Evolutionary conservation across 164 flowering plant species (phyloP), one percentile per base, ranked within the genome.

Genomic region (Umbellularia californica): DNA sequence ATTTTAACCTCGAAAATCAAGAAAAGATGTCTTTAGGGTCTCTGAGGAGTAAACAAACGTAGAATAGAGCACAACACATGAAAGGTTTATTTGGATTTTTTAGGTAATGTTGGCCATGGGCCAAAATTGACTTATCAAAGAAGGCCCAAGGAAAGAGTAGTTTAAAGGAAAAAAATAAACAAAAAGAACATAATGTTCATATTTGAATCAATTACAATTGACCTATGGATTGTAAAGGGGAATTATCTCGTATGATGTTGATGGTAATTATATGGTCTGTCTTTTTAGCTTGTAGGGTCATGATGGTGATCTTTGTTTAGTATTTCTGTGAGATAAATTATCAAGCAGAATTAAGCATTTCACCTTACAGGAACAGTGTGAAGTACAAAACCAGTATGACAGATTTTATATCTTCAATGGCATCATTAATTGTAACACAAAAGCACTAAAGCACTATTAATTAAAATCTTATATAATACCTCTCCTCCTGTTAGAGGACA

Each of bases 401-500:
- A 41, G 47, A 41, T 41, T 41, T 7, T 41, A 41, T 41, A 41
- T 7, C 47, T 41, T 41, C 47, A 41, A 25, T 25, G 27, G 33
- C 47, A 17, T 19, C 47, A 67, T 0, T 28, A 33, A 70, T 28
- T 50, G 28, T 20, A 30, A 68, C 50, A 5, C 68, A 73, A 73
- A 24, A 66, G 71, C 41, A n/a, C n/a, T n/a, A n/a, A n/a, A n/a
- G n/a, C n/a, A 41, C 47, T 9, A 25, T 5, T 25, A 24, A 13
- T 25, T 35, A 22, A 30, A 68, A 24, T 50, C 47, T 22, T 15
- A 50, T 13, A 71, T 13, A 71, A 27, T 88, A 95, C 99, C 98
- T 95, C 99, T 69, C 99, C 99, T 2, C 98, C 99, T 70, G 93
- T 75, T 72, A 95, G 93, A 77, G 83, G 79, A 68, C 98, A 95